Percentiles rank a stretch among this genome's conserved stretches.
phyloP scores from a whole-genome alignment of 2,329 filamentous ascomycete genomes.

The Lithohypha guttulata region DNA sequence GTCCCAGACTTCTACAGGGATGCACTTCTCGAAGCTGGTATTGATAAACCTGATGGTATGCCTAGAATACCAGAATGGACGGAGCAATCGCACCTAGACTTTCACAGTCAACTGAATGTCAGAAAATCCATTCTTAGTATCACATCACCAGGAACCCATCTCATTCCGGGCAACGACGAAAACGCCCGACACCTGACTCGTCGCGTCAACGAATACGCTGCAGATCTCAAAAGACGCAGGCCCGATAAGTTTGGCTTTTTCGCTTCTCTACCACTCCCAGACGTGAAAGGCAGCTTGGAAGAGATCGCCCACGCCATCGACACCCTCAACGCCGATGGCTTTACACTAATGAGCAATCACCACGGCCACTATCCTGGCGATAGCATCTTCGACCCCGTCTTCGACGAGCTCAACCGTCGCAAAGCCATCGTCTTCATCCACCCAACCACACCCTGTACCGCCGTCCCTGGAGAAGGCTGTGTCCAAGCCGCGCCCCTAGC shows the following conservation, averaged over 20 bases:
- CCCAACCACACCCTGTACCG: conserved; percentile 33
- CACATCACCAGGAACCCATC: conserved; percentile 42
- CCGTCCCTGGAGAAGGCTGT: background rate
- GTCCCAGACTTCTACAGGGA: conserved; percentile 14
- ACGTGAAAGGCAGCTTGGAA: conserved; percentile 35
- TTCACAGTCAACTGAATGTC: conserved; percentile 30
- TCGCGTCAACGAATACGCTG: conserved; percentile 25
- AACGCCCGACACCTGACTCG: conserved; percentile 30
- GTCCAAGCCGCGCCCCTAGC: conserved; percentile 17
- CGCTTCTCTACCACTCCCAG: conserved; percentile 43
- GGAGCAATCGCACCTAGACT: conserved; percentile 6
- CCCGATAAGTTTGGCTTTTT: conserved; percentile 41
- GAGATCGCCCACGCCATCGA: conserved; percentile 38
- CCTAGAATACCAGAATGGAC: conserved; percentile 17
- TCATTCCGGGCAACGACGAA: conserved; percentile 32
- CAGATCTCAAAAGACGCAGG: conserved; percentile 22
- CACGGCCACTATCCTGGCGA: conserved; percentile 45
- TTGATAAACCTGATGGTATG: conserved; percentile 20
- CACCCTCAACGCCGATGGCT: conserved; percentile 38
- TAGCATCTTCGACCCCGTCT: conserved; percentile 35
- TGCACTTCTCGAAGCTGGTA: conserved; percentile 18
- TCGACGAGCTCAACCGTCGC: conserved; percentile 37
- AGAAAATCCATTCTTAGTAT: conserved; percentile 45
- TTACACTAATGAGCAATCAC: conserved; percentile 43
- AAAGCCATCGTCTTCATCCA: conserved; percentile 45